A percentile compares a stretch with the other conserved stretches of the same genome.
Evolutionary conservation across 306 rosid genomes (phyloP).

Genomic region (Trifolium subterraneum): DNA sequence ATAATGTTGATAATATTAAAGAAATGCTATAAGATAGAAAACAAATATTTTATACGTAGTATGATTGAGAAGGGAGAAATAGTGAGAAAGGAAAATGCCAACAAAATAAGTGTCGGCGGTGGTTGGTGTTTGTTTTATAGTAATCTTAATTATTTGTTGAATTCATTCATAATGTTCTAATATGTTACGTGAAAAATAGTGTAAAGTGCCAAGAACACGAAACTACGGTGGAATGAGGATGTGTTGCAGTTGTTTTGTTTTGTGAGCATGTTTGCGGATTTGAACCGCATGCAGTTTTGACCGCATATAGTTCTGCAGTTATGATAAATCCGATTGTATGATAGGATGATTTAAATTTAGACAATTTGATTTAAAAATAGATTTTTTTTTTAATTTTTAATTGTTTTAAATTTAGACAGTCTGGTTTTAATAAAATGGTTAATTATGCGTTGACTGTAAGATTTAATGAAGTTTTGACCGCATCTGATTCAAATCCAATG

Average conservation of each 20-base stretch:
- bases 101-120: slow-evolving; percentile 34
- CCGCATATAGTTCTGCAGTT: neutral
- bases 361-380: too few species aligned
- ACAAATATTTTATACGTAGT: neutral
- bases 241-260: neutral
- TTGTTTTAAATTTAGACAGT: too few species aligned
- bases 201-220: slow-evolving; percentile 2
- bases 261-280: neutral
- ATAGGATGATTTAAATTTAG: too few species aligned
- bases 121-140: neutral
- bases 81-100: neutral
- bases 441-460: too few species aligned
- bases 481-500: neutral
- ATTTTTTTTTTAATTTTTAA: too few species aligned
- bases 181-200: neutral
- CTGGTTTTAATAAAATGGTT: too few species aligned
- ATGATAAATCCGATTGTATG: too few species aligned
- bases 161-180: neutral
- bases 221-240: slow-evolving; percentile 18
- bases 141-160: neutral
- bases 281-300: too few species aligned
- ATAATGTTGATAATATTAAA: neutral
- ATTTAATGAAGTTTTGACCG: too few species aligned
- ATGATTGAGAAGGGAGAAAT: neutral
- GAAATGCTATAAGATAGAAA: too few species aligned